These are phyloP conservation scores for Thymus quinquecostatus DNA, from an alignment of 257 asterid species.

Conservation along the genomic window DNA sequence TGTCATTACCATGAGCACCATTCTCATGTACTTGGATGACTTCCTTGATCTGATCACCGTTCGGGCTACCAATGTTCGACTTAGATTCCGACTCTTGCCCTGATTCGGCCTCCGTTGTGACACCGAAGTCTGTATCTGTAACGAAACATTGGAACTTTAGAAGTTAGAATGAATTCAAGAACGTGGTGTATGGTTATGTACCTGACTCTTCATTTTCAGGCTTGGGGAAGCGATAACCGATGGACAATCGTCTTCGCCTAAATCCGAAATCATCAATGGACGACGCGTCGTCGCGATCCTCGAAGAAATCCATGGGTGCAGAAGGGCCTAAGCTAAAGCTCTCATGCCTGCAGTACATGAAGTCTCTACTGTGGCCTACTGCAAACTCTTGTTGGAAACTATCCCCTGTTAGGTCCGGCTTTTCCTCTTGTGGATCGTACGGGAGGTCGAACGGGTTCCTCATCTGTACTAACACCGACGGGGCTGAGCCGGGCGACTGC, in stretches of 20 bases:
- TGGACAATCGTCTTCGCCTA: conserved; percentile 25
- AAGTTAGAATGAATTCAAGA: too few species aligned
- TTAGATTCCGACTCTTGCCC: conserved; percentile 39
- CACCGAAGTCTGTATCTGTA: conserved; percentile 43
- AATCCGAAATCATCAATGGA: conserved; percentile 28
- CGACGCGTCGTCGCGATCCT: conserved; percentile 30
- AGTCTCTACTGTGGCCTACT: conserved; percentile 42
- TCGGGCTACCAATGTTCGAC: conserved; percentile 27
- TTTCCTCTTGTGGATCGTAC: conserved; percentile 91
- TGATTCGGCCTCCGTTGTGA: conserved; percentile 35
- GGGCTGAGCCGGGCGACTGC: conserved; percentile 86
- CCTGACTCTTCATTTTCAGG: conserved; percentile 39
- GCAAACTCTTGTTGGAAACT: conserved; percentile 74
- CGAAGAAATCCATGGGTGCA: conserved; percentile 29
- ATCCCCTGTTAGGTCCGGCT: conserved; percentile 78
- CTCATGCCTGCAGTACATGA: conserved; percentile 63
- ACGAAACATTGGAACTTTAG: neutral
- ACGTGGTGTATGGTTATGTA: conserved; percentile 1
- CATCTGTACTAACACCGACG: conserved; percentile 66
- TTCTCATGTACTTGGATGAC: conserved; percentile 41
- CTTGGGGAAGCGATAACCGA: conserved; percentile 30
- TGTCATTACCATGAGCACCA: neutral
- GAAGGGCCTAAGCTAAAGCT: conserved; percentile 57
- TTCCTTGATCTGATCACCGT: conserved; percentile 46
- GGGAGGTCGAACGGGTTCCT: conserved; percentile 91